These are phyloP conservation scores for Poronia punctata DNA, from an alignment of 495 filamentous ascomycete species.

Conservation along the genomic window DNA sequence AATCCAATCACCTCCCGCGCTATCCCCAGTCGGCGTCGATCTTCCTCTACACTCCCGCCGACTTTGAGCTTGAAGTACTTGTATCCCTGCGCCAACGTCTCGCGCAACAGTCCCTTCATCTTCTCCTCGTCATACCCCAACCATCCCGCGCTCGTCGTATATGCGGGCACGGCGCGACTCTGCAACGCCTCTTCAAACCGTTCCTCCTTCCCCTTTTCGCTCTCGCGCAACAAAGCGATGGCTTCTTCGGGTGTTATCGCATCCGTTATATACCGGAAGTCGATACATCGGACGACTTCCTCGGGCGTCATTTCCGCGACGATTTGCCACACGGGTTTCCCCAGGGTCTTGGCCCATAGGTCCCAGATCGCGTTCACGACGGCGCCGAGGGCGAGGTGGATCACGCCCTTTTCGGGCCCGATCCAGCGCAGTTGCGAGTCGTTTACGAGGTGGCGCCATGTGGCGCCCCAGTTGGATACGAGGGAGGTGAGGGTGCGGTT, in stretches of 20 bases:
- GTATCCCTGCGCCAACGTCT: conserved; percentile 71
- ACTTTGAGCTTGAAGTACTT: conserved; percentile 92
- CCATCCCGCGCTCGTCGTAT: conserved; percentile 90
- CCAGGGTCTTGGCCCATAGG: conserved; percentile 80
- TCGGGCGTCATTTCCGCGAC: conserved; percentile 84
- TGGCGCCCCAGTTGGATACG: conserved; percentile 75
- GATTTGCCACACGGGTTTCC: conserved; percentile 86
- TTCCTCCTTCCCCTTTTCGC: conserved; percentile 55
- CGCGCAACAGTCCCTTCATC: conserved; percentile 62
- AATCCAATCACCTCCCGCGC: conserved; percentile 80
- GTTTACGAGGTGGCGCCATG: conserved; percentile 84
- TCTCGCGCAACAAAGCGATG: conserved; percentile 55
- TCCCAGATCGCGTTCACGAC: conserved; percentile 95
- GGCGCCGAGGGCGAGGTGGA: conserved; percentile 83
- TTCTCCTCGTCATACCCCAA: conserved; percentile 87
- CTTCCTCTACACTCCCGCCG: conserved; percentile 62
- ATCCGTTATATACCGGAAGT: conserved; percentile 91
- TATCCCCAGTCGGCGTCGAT: conserved; percentile 61
- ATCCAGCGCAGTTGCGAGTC: conserved; percentile 93
- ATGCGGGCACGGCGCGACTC: conserved; percentile 73
- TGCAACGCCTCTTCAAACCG: conserved; percentile 63
- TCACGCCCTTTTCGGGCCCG: conserved; percentile 91
- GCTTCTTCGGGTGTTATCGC: conserved; percentile 87
- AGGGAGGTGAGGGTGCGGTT: conserved; percentile 68
- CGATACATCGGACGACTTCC: conserved; percentile 79